A percentile compares a stretch with the other conserved stretches of the same genome.
Evolutionary conservation across 371 early-diverging fungal species (phyloP).

Genomic region (Mucor sp.): DNA sequence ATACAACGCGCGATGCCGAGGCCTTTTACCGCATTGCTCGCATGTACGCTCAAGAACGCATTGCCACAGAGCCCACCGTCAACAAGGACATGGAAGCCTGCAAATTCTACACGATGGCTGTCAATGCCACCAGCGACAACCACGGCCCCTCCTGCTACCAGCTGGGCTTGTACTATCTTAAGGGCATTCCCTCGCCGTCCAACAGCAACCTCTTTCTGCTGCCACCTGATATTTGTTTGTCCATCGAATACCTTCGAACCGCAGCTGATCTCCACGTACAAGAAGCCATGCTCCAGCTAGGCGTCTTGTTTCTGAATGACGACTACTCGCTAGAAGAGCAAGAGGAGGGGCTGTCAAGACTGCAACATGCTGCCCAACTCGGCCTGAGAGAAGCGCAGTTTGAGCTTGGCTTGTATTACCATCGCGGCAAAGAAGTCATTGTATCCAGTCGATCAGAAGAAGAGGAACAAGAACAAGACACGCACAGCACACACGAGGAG

Average conservation of each 20-base stretch:
- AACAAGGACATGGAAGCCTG: conserved; percentile 38
- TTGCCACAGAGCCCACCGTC: background rate
- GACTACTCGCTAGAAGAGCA: conserved; percentile 25
- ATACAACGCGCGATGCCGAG: conserved; percentile 40
- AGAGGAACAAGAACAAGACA: background rate
- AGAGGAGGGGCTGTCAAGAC: conserved; percentile 28
- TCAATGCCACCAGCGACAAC: conserved; percentile 24
- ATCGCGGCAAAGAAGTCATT: conserved; percentile 28
- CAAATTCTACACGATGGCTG: conserved; percentile 34
- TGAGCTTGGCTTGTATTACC: conserved; percentile 39
- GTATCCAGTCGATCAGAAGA: background rate
- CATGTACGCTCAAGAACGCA: conserved; percentile 34
- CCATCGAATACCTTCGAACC: conserved; percentile 34
- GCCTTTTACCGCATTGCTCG: conserved; percentile 45
- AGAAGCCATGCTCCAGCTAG: conserved; percentile 45
- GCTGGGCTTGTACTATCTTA: conserved; percentile 37
- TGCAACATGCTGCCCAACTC: conserved; percentile 32
- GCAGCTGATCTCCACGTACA: conserved; percentile 36
- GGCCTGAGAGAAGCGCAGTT: conserved; percentile 36
- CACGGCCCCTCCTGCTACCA: conserved; percentile 40
- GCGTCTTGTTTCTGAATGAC: conserved; percentile 24
- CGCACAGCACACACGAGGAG: background rate
- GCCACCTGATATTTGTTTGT: conserved; percentile 19
- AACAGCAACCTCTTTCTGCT: conserved; percentile 4
- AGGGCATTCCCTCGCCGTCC: conserved; percentile 23